Evolutionary conservation across 257 asterid genomes (phyloP).

Genomic region (Ilex asprella): DNA sequence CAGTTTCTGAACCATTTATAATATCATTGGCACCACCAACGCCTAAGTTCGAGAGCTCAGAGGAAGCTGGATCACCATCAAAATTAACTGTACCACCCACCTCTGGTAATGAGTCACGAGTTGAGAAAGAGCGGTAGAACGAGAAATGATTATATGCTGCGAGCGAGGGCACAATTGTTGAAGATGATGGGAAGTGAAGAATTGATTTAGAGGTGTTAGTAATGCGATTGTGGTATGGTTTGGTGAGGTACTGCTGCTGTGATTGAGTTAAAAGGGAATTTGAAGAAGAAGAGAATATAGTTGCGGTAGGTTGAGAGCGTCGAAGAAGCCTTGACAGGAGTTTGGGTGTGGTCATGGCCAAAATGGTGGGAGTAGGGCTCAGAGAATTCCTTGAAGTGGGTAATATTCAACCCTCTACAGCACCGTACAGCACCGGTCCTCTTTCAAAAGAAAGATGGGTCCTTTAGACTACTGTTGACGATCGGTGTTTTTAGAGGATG

Average conservation of each 20-base stretch:
- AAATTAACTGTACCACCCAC: background rate
- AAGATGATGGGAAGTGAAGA: background rate
- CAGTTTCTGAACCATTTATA: background rate
- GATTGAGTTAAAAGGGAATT: conserved; percentile 1
- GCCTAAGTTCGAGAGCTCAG: conserved; percentile 11
- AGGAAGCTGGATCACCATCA: conserved; percentile 4
- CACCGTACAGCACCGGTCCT: too few relatives aligned
- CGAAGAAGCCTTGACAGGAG: conserved; percentile 18
- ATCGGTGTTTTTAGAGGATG: too few relatives aligned
- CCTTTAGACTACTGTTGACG: too few relatives aligned
- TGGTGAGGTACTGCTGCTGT: background rate
- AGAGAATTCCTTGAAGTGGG: too few relatives aligned
- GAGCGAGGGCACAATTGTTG: background rate
- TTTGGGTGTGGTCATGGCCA: conserved; percentile 20
- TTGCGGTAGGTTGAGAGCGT: conserved; percentile 6
- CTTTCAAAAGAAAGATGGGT: too few relatives aligned
- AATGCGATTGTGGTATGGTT: too few relatives aligned
- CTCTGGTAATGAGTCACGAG: conserved; percentile 8
- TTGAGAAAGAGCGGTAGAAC: conserved; percentile 19
- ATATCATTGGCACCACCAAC: background rate
- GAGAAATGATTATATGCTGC: conserved; percentile 5
- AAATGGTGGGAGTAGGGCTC: too few relatives aligned
- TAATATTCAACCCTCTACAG: too few relatives aligned
- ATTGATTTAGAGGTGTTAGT: background rate
- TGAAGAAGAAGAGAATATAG: conserved; percentile 2